phyloP scores from a whole-genome alignment of 192 early-diverging fungal genomes.

The Coemansia nantahalensis region DNA sequence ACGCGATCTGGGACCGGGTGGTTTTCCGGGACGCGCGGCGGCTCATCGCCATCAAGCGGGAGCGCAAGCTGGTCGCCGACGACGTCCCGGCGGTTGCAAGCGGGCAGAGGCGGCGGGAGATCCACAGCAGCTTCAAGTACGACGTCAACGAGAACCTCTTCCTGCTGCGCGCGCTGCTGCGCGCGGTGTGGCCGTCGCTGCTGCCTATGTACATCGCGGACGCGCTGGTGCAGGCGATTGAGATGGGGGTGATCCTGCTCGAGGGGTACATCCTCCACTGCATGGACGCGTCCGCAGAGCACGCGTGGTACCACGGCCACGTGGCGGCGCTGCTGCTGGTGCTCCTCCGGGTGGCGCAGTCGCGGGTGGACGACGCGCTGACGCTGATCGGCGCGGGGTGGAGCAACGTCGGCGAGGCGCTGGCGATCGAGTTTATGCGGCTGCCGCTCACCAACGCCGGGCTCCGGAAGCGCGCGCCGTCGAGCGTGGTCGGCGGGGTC shows the following conservation, averaged over 20 bases:
- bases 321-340: conserved; percentile 5
- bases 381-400: conserved; percentile 1
- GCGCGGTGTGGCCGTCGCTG: conserved; percentile 29
- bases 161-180: conserved; percentile 30
- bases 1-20: not conserved
- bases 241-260: conserved; percentile 2
- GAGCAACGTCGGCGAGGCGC: conserved; percentile 2
- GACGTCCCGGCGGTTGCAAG: conserved; percentile 15
- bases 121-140: conserved; percentile 18
- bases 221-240: conserved; percentile 4
- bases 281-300: conserved; percentile 9
- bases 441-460: conserved; percentile 15
- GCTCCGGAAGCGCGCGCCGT: too few relatives aligned
- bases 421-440: conserved; percentile 28
- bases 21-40: conserved; percentile 12
- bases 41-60: conserved; percentile 2
- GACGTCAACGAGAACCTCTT: conserved; percentile 29
- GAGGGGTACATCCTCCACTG: conserved; percentile 14
- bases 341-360: not conserved
- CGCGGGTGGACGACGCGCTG: not conserved
- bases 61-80: conserved; percentile 8
- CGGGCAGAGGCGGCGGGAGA: not conserved
- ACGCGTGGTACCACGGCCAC: conserved; percentile 21
- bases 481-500: too few relatives aligned
- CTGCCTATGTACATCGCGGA: conserved; percentile 20